Conservation (phyloP, 805 yeast genomes). For the Lachancea mirantina region DNA sequence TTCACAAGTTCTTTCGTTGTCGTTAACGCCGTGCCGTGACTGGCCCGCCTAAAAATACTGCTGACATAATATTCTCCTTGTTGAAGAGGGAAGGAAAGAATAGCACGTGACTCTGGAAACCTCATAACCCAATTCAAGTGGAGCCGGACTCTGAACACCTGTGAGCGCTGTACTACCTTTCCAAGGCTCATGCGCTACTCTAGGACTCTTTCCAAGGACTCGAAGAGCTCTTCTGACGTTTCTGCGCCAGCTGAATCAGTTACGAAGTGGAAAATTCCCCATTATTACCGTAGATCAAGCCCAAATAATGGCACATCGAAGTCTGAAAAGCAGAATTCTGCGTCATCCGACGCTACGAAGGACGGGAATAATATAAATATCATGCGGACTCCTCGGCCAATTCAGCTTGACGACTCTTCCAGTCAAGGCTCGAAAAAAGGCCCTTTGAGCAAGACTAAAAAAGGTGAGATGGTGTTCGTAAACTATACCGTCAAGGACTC, state of each 20-base stretch:
- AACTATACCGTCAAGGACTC: conserved; percentile 30
- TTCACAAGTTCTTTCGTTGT: too few relatives aligned
- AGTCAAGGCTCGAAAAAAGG: conserved; percentile 14
- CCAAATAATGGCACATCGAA: not conserved
- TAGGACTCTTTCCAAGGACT: conserved; percentile 4
- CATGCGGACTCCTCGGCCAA: conserved; percentile 26
- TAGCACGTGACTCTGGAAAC: too few relatives aligned
- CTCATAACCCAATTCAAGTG: too few relatives aligned
- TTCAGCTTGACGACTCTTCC: conserved; percentile 20
- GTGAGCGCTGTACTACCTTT: too few relatives aligned
- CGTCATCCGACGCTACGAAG: not conserved
- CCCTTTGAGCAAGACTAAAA: conserved; percentile 12
- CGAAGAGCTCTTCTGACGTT: conserved; percentile 1
- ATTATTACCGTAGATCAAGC: conserved; percentile 25
- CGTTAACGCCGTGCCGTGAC: too few relatives aligned
- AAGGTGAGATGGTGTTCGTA: conserved; percentile 30
- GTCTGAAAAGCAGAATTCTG: not conserved
- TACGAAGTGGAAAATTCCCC: conserved; percentile 32
- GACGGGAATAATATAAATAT: conserved; percentile 13
- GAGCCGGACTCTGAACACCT: too few relatives aligned
- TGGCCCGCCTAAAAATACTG: too few relatives aligned
- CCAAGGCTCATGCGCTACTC: not conserved
- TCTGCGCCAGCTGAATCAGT: conserved; percentile 17
- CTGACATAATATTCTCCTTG: too few relatives aligned
- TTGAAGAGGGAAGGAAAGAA: too few relatives aligned